Percentiles rank a stretch among this genome's conserved stretches.
phyloP scores from a whole-genome alignment of 345 rosid genomes.

The Eucalyptus marginata region DNA sequence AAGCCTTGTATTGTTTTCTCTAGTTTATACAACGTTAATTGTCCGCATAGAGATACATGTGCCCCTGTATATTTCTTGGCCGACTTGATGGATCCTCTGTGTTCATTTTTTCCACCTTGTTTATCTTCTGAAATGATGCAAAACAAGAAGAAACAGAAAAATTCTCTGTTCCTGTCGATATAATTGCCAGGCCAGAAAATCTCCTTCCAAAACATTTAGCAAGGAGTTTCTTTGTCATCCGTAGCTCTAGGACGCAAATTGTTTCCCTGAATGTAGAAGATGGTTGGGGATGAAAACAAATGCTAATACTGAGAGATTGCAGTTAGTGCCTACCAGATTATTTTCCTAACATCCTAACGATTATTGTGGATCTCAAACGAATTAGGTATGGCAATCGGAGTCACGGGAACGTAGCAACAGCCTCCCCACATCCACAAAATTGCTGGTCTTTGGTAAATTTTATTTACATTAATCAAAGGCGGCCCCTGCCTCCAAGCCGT shows the following conservation, averaged over 20 bases:
- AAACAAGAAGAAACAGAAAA: background rate
- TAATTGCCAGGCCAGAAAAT: background rate
- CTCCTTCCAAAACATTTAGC: background rate
- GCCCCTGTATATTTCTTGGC: background rate
- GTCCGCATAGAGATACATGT: background rate
- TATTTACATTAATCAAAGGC: slow-evolving; percentile 28
- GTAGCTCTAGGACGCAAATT: background rate
- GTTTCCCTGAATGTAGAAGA: background rate
- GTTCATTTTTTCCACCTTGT: background rate
- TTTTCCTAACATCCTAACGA: background rate
- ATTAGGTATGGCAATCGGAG: background rate
- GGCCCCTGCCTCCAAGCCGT: slow-evolving; percentile 60
- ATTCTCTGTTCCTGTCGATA: background rate
- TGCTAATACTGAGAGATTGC: background rate
- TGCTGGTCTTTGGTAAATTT: background rate
- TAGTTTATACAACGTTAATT: background rate
- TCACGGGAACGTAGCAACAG: background rate
- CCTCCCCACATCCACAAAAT: background rate
- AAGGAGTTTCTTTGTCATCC: background rate
- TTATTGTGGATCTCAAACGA: background rate
- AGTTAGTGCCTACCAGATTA: background rate
- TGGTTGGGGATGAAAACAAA: background rate
- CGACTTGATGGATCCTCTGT: background rate
- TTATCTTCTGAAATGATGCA: background rate
- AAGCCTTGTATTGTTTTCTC: background rate